These are phyloP conservation scores for Neurospora sp. DNA, from an alignment of 495 filamentous ascomycete species.

Conservation along the genomic window DNA sequence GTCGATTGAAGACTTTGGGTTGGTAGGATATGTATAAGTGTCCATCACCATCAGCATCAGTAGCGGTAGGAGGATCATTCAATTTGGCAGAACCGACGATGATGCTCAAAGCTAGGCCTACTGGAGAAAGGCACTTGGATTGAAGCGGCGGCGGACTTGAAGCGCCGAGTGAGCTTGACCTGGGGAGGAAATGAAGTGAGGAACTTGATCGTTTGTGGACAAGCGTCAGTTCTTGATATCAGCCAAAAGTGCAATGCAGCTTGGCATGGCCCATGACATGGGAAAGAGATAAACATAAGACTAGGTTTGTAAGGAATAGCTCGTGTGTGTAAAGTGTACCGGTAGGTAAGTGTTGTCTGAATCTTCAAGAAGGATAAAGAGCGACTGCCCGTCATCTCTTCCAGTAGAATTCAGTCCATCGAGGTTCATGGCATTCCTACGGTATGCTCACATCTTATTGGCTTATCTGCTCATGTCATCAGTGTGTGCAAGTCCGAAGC, in stretches of 20 bases:
- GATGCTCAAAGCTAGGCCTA: background rate
- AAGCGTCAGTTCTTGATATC: background rate
- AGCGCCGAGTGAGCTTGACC: background rate
- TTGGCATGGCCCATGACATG: background rate
- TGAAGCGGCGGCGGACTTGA: background rate
- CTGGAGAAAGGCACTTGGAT: background rate
- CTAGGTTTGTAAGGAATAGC: background rate
- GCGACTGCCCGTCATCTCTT: background rate
- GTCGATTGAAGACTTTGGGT: background rate
- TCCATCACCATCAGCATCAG: too few species aligned
- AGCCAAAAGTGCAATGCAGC: background rate
- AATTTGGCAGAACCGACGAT: background rate
- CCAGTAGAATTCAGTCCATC: background rate
- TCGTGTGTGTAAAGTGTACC: background rate
- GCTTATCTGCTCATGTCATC: background rate
- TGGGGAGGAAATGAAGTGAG: background rate
- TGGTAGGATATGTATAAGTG: background rate
- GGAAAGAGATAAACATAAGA: background rate
- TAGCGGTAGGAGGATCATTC: background rate
- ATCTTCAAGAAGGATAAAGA: background rate
- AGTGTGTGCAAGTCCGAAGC: background rate
- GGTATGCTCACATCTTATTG: background rate
- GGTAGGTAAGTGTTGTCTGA: background rate
- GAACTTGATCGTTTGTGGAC: background rate
- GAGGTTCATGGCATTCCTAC: background rate